A percentile compares a stretch with the other conserved stretches of the same genome.
These are phyloP conservation scores for Trematosphaeria pertusa DNA, from an alignment of 2,329 filamentous ascomycete species.

Conservation along the genomic window DNA sequence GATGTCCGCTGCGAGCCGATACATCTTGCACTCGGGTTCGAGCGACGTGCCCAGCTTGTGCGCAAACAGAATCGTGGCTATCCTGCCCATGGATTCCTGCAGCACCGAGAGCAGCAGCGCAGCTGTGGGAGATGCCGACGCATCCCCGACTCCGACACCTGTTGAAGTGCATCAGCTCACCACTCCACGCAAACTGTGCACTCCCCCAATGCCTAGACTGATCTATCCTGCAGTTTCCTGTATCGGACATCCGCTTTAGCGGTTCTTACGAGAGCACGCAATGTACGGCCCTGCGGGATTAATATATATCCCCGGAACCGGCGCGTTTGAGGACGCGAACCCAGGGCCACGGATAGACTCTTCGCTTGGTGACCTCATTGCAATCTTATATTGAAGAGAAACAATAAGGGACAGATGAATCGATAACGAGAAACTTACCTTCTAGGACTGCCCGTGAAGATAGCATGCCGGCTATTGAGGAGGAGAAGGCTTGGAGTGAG, in stretches of 20 bases:
- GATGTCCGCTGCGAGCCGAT: conserved; percentile 83
- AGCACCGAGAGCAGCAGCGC: conserved; percentile 83
- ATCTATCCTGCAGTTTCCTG: not conserved
- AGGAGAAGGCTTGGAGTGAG: conserved; percentile 84
- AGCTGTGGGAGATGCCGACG: conserved; percentile 77
- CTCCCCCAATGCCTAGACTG: too few relatives aligned
- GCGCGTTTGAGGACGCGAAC: conserved; percentile 9
- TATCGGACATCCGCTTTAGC: not conserved
- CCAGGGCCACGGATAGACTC: conserved; percentile 11
- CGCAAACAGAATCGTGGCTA: conserved; percentile 87
- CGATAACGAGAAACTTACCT: conserved; percentile 51
- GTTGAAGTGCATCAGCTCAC: conserved; percentile 18
- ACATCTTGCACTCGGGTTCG: conserved; percentile 90
- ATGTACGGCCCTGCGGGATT: conserved; percentile 13
- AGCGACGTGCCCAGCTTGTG: conserved; percentile 81
- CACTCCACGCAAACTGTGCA: not conserved
- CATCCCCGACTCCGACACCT: conserved; percentile 85
- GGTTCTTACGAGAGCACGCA: not conserved
- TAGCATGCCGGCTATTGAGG: conserved; percentile 79
- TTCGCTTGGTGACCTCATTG: conserved; percentile 16
- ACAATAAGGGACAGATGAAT: conserved; percentile 7
- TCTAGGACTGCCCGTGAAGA: conserved; percentile 84
- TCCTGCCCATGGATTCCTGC: conserved; percentile 79
- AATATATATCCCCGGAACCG: conserved; percentile 18
- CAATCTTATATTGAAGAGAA: conserved; percentile 8